These are phyloP conservation scores for Friedmanniomyces simplex DNA, from an alignment of 495 filamentous ascomycete genomes.

Conservation along the genomic window DNA sequence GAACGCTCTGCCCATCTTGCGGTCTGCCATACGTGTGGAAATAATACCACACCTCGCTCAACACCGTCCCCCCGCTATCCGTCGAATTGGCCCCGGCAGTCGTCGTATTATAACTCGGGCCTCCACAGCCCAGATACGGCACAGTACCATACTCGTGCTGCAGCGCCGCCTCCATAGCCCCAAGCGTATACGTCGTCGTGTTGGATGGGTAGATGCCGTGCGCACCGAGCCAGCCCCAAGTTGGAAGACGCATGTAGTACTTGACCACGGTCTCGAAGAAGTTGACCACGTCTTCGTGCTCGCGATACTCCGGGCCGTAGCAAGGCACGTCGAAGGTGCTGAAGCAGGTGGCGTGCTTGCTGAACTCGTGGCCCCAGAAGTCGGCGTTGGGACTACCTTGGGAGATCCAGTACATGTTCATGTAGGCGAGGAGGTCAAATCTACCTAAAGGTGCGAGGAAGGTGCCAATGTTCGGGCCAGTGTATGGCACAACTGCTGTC, in stretches of 20 bases:
- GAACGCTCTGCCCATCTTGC: constrained; percentile 34
- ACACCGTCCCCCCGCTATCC: constrained; percentile 38
- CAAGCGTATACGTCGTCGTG: constrained; percentile 31
- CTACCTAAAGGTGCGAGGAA: constrained; percentile 39
- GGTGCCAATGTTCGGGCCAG: constrained; percentile 34
- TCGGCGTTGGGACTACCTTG: constrained; percentile 35
- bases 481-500: constrained; percentile 38
- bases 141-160: constrained; percentile 26
- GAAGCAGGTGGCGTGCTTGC: constrained; percentile 47
- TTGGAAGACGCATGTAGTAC: constrained; percentile 37
- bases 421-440: constrained; percentile 39
- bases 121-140: constrained; percentile 41
- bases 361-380: constrained; percentile 47
- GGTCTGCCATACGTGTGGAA: constrained; percentile 36
- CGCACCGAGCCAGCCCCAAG: constrained; percentile 30
- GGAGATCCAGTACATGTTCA: constrained; percentile 43
- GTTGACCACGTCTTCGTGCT: constrained; percentile 39
- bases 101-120: constrained; percentile 40
- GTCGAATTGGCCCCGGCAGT: constrained; percentile 32
- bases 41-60: constrained; percentile 45
- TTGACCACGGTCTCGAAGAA: constrained; percentile 35
- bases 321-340: constrained; percentile 41
- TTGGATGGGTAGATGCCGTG: constrained; percentile 23
- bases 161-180: constrained; percentile 33
- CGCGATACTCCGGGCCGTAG: constrained; percentile 35